Conservation (phyloP, 192 early-diverging fungal genomes). For the Coemansia sp. region DNA sequence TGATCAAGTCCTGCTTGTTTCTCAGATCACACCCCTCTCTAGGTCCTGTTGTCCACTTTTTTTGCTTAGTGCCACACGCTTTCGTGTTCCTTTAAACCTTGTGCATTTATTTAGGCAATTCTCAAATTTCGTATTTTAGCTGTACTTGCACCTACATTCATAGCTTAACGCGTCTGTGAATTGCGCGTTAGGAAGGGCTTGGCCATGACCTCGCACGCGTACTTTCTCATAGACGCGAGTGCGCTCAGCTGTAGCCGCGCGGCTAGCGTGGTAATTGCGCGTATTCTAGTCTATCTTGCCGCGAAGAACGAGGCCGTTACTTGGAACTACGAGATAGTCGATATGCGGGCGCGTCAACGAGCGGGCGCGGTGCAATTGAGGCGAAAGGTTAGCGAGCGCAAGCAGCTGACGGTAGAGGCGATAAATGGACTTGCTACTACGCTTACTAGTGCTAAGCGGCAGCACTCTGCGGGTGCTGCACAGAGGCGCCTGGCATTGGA, state of each 20-base stretch:
- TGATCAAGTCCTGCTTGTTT: not conserved
- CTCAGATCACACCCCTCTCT: not conserved
- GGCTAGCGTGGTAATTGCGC: constrained; percentile 17
- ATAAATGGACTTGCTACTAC: constrained; percentile 8
- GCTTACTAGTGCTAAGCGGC: constrained; percentile 3
- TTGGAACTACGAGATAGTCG: constrained; percentile 49
- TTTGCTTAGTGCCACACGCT: not conserved
- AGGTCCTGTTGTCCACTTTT: not conserved
- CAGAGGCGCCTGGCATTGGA: constrained; percentile 12
- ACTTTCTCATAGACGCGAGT: constrained; percentile 47
- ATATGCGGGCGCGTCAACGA: constrained; percentile 15
- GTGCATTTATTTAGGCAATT: not conserved
- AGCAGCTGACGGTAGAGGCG: constrained; percentile 1
- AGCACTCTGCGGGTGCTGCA: not conserved
- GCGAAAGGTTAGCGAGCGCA: constrained; percentile 30
- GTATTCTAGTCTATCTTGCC: constrained; percentile 38
- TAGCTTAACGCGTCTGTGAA: not conserved
- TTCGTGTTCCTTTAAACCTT: not conserved
- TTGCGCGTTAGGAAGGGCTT: not conserved
- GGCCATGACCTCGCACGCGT: constrained; percentile 34
- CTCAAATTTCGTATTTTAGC: not conserved
- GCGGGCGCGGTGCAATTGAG: constrained; percentile 11
- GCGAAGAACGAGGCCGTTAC: constrained; percentile 26
- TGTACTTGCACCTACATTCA: not conserved
- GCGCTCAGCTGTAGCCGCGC: not conserved